Conservation (phyloP, 805 yeast species). For the Pichia cephalocereana region DNA sequence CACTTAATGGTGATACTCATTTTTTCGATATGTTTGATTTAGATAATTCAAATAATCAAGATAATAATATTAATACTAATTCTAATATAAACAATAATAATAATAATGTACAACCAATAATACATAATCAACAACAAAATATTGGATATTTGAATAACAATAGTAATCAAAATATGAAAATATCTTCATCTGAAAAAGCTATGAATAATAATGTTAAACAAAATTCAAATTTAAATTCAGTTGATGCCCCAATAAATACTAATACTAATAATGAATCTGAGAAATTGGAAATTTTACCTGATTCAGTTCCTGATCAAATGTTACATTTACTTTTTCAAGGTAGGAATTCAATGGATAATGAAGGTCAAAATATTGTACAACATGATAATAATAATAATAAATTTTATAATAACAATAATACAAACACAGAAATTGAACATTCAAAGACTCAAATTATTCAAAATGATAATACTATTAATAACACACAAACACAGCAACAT, state of each 20-base stretch:
- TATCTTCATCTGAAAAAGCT: neutral
- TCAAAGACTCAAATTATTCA: too few species aligned
- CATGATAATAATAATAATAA: neutral
- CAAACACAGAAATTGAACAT: neutral
- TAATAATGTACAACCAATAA: neutral
- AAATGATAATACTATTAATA: too few species aligned
- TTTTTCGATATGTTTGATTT: slow-evolving; percentile 44
- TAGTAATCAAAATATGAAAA: neutral
- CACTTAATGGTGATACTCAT: slow-evolving; percentile 51
- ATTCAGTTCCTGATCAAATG: slow-evolving; percentile 34
- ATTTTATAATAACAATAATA: neutral
- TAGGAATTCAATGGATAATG: slow-evolving; percentile 16
- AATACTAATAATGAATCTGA: neutral
- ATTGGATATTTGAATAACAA: neutral
- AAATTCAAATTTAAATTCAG: neutral
- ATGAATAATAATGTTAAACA: too few species aligned
- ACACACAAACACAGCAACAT: neutral
- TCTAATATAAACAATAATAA: neutral
- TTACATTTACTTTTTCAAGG: slow-evolving; percentile 46
- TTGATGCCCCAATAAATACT: too few species aligned
- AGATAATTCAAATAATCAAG: slow-evolving; percentile 11
- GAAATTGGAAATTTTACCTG: slow-evolving; percentile 5
- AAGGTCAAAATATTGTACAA: neutral
- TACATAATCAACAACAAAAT: too few species aligned
- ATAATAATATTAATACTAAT: neutral